Evolutionary conservation across 495 filamentous ascomycete species (phyloP).

Genomic region (Daldinia decipiens): DNA sequence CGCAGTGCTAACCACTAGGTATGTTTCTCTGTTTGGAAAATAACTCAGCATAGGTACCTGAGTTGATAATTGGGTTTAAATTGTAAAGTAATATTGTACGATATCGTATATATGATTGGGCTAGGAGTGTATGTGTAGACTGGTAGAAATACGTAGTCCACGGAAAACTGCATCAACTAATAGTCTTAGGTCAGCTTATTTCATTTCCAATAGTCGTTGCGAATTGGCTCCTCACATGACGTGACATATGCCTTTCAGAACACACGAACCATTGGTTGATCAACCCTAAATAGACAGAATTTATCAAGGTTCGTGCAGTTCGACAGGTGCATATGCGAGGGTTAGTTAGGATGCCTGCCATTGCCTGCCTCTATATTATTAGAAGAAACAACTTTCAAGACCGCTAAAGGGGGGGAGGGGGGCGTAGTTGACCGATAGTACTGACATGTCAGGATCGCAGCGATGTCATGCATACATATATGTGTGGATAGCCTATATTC

Average conservation of each 20-base stretch:
- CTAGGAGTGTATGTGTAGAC: not conserved
- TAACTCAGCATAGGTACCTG: not conserved
- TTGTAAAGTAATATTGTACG: not conserved
- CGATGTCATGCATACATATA: slow-evolving; percentile 11
- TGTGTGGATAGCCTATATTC: not conserved
- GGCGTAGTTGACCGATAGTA: not conserved
- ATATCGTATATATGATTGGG: not conserved
- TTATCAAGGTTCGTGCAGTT: not conserved
- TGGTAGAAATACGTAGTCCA: not conserved
- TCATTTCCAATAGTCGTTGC: not conserved
- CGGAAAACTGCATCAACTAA: not conserved
- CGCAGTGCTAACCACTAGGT: not conserved
- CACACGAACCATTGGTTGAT: not conserved
- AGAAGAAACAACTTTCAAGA: not conserved
- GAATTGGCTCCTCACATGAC: not conserved
- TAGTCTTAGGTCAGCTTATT: slow-evolving; percentile 1
- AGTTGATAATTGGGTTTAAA: not conserved
- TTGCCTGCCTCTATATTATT: not conserved
- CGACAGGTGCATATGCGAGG: not conserved
- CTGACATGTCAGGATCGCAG: not conserved
- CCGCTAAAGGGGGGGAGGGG: not conserved
- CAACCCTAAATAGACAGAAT: not conserved
- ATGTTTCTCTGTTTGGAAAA: not conserved
- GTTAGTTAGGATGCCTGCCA: not conserved
- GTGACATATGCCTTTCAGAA: not conserved